Conservation (phyloP, 1,284 basidiomycete genomes). For the Anthracocystis panici-leucophaei region DNA sequence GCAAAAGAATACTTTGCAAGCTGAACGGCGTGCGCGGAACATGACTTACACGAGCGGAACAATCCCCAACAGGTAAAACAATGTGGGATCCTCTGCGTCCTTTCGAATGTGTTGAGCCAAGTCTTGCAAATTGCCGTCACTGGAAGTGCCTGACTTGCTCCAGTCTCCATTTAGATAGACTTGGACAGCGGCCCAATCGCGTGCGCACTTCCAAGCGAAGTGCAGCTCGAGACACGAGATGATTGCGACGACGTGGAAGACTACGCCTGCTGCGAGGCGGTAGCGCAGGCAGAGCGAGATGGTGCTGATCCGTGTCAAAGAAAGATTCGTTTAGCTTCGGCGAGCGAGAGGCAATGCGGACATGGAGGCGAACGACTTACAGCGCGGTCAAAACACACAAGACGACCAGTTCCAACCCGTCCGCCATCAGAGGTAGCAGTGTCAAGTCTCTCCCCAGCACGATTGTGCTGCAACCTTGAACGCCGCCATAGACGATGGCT, state of each 20-base stretch:
- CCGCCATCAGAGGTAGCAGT: constrained; percentile 36
- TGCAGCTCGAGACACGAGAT: constrained; percentile 28
- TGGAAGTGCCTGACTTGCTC: not conserved
- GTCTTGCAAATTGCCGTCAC: constrained; percentile 1
- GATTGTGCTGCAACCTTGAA: constrained; percentile 19
- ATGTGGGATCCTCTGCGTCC: constrained; percentile 21
- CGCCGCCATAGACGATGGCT: not conserved
- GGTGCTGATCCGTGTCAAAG: not conserved
- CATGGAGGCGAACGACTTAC: constrained; percentile 9
- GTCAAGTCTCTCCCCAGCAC: constrained; percentile 29
- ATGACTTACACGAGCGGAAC: constrained; percentile 39
- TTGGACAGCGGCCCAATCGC: constrained; percentile 35
- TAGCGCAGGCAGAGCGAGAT: constrained; percentile 25
- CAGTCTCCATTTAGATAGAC: constrained; percentile 29
- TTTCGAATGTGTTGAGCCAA: constrained; percentile 16
- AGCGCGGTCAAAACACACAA: constrained; percentile 24
- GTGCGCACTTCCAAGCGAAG: constrained; percentile 36
- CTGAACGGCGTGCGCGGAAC: not conserved
- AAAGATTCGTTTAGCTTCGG: not conserved
- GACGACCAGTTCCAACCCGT: constrained; percentile 19
- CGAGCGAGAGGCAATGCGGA: too few relatives aligned
- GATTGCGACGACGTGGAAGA: constrained; percentile 25
- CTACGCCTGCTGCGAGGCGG: constrained; percentile 12
- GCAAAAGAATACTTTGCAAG: not conserved
- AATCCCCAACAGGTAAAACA: constrained; percentile 39